Percentiles rank a stretch among this genome's conserved stretches.
These are phyloP conservation scores for Pestalotiopsis sp. DNA, from an alignment of 2,329 filamentous ascomycete species.

Conservation along the genomic window DNA sequence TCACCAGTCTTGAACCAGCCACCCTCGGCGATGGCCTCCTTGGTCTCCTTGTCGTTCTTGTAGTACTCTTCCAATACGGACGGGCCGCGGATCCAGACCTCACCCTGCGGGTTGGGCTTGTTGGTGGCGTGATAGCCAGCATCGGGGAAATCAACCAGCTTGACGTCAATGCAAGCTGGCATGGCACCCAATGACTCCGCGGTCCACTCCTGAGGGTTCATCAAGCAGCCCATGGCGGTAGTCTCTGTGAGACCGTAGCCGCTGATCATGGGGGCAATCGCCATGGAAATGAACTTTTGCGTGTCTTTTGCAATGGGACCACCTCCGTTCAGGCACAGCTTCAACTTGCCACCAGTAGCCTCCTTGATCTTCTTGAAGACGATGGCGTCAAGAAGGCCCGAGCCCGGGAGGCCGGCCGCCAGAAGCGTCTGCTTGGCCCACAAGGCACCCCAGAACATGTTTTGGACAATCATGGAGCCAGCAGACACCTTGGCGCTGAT, in stretches of 20 bases:
- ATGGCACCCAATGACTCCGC: slow-evolving; percentile 73
- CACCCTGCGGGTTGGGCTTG: slow-evolving; percentile 77
- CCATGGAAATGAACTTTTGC: slow-evolving; percentile 84
- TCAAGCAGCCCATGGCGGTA: slow-evolving; percentile 72
- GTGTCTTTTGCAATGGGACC: slow-evolving; percentile 85
- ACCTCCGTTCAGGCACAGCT: slow-evolving; percentile 84
- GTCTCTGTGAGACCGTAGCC: slow-evolving; percentile 91
- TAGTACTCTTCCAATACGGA: slow-evolving; percentile 75
- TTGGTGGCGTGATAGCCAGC: slow-evolving; percentile 79
- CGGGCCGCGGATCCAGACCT: slow-evolving; percentile 84
- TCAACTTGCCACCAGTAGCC: slow-evolving; percentile 79
- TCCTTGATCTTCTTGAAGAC: slow-evolving; percentile 94
- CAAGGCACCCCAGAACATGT: slow-evolving; percentile 71
- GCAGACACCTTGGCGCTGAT: slow-evolving; percentile 77
- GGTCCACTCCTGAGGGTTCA: slow-evolving; percentile 80
- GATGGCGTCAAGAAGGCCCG: slow-evolving; percentile 72
- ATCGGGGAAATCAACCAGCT: slow-evolving; percentile 84
- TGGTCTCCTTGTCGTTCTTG: slow-evolving; percentile 77
- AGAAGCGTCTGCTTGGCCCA: slow-evolving; percentile 55
- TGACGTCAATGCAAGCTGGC: slow-evolving; percentile 75
- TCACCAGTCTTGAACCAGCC: slow-evolving; percentile 91
- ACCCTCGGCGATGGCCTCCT: slow-evolving; percentile 68
- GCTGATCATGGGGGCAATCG: slow-evolving; percentile 85
- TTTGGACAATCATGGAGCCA: slow-evolving; percentile 68
- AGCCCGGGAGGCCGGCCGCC: slow-evolving; percentile 62